These are phyloP conservation scores for Sindora glabra DNA, from an alignment of 306 rosid species.

Conservation along the genomic window DNA sequence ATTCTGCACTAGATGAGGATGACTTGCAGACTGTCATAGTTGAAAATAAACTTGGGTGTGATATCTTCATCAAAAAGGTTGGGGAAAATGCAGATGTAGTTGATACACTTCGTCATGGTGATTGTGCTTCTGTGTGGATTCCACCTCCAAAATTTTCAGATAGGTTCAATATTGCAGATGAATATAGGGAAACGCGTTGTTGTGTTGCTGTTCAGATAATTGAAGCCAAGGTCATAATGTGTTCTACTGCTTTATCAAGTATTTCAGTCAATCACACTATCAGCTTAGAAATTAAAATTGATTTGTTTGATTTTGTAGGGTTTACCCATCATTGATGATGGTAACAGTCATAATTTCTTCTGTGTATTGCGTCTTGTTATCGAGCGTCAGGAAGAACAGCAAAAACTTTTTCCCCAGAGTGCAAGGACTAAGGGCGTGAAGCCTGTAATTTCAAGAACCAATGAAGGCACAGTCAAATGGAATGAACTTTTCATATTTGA, in stretches of 20 bases:
- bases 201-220: constrained; percentile 78
- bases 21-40: constrained; percentile 79
- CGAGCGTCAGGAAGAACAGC: constrained; percentile 82
- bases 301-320: constrained; percentile 42
- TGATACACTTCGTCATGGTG: constrained; percentile 52
- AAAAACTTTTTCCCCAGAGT: constrained; percentile 96
- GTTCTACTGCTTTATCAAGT: constrained; percentile 12
- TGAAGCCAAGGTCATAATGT: constrained; percentile 76
- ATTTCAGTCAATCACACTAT: background rate
- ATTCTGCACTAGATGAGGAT: constrained; percentile 90
- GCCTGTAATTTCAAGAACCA: constrained; percentile 43
- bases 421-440: constrained; percentile 96
- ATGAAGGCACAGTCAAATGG: constrained; percentile 80
- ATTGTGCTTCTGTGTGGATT: constrained; percentile 65
- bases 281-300: constrained; percentile 16
- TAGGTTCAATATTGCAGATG: constrained; percentile 75
- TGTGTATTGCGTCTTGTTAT: constrained; percentile 92
- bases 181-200: constrained; percentile 72
- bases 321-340: constrained; percentile 75
- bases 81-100: constrained; percentile 54
- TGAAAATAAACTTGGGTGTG: constrained; percentile 90
- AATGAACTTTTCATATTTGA: constrained; percentile 94
- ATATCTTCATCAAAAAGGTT: constrained; percentile 59
- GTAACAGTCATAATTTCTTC: constrained; percentile 87
- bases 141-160: constrained; percentile 94